A percentile compares a stretch with the other conserved stretches of the same genome.
Conservation (phyloP, 169 alveolate genomes). For the Ichthyophthirius multifiliis region DNA sequence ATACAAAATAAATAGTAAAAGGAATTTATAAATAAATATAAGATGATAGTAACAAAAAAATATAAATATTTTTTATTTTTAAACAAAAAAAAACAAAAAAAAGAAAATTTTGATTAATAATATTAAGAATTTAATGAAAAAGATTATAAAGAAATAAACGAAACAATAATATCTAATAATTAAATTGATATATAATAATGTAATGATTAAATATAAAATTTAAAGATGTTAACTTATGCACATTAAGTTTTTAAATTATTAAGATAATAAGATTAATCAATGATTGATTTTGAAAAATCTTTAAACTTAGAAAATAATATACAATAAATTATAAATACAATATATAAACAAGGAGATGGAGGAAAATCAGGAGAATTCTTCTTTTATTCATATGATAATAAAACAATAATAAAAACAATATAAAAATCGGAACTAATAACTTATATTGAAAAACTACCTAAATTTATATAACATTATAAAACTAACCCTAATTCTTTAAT, state of each 20-base stretch:
- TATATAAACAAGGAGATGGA: background rate
- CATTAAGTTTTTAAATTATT: background rate
- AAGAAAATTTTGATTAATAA: background rate
- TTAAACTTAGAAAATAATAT: background rate
- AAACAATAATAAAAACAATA: background rate
- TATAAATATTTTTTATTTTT: background rate
- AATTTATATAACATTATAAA: too few species aligned
- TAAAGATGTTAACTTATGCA: background rate
- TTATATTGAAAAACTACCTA: too few species aligned
- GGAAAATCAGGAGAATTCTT: background rate
- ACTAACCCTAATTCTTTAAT: too few species aligned
- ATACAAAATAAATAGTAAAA: background rate
- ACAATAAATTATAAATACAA: background rate
- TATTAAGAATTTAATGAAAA: background rate
- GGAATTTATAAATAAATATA: background rate
- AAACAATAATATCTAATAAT: background rate
- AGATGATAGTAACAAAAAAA: background rate
- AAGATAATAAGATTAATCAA: background rate
- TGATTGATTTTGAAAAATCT: background rate
- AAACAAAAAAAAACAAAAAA: background rate
- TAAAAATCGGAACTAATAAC: too few species aligned
- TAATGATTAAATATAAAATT: background rate
- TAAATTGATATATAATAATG: background rate
- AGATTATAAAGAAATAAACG: background rate
- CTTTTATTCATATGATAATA: background rate